These are phyloP conservation scores for Candida mattraensis DNA, from an alignment of 805 yeast species.

Conservation along the genomic window DNA sequence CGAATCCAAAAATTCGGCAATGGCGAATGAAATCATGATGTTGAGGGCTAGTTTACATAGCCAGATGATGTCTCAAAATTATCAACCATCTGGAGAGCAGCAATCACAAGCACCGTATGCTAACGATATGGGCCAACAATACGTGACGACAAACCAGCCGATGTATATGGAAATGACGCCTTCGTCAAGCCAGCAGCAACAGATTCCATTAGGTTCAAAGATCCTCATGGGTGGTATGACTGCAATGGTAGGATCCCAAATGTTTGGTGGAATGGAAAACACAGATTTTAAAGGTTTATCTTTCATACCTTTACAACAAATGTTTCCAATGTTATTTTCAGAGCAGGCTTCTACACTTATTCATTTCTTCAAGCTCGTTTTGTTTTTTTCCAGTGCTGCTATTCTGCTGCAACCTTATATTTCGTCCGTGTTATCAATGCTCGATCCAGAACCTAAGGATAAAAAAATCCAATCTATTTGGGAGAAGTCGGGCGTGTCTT, in stretches of 20 bases:
- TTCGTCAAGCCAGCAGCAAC: conserved; percentile 3
- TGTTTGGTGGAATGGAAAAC: conserved; percentile 19
- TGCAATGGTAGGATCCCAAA: conserved; percentile 33
- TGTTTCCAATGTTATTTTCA: conserved; percentile 26
- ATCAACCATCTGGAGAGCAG: no score
- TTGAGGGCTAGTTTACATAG: conserved; percentile 32
- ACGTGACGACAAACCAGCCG: conserved; percentile 2
- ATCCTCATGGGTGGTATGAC: conserved; percentile 37
- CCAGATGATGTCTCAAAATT: conserved; percentile 14
- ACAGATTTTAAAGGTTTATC: conserved; percentile 27
- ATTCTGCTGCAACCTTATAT: conserved; percentile 18
- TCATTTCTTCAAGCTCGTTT: conserved; percentile 13
- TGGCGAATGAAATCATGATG: conserved; percentile 53
- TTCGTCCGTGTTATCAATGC: background rate
- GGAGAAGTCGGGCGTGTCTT: conserved; percentile 4
- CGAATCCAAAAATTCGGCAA: conserved; percentile 54
- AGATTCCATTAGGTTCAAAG: conserved; percentile 26
- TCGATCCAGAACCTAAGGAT: conserved; percentile 8
- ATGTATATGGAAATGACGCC: conserved; percentile 2
- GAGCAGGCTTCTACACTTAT: conserved; percentile 15
- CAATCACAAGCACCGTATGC: conserved; percentile 4
- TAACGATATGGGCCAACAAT: conserved; percentile 2
- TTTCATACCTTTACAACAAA: conserved; percentile 23
- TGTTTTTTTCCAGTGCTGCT: conserved; percentile 25
- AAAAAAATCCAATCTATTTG: background rate